phyloP scores from a whole-genome alignment of 73 alveolate genomes.

The Tetrahymena elliotti region DNA sequence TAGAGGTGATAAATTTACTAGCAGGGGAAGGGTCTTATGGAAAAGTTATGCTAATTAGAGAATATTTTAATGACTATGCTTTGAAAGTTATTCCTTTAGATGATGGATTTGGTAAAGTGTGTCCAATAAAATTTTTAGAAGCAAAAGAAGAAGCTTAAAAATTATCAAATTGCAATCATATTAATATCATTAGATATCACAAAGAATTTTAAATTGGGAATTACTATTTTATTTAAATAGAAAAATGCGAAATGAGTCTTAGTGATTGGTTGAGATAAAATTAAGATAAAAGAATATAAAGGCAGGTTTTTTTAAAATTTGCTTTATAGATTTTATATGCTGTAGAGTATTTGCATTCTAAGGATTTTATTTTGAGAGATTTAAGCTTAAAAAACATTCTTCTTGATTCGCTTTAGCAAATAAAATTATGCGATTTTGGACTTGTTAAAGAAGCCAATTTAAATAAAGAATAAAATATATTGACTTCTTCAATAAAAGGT shows the following conservation, averaged over 20 bases:
- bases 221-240: background rate
- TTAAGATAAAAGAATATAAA: background rate
- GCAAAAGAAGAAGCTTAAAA: background rate
- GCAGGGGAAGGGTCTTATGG: background rate
- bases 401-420: background rate
- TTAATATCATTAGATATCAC: background rate
- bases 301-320: background rate
- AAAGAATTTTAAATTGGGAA: background rate
- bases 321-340: background rate
- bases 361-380: background rate
- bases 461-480: background rate
- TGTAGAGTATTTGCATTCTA: background rate
- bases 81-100: background rate
- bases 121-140: background rate
- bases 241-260: background rate
- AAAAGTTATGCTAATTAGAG: background rate
- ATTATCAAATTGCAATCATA: background rate
- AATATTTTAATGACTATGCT: background rate
- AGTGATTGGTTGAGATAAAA: background rate
- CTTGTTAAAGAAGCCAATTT: background rate
- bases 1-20: background rate
- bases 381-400: background rate
- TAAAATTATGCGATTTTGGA: background rate
- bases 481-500: background rate
- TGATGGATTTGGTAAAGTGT: background rate